Evolutionary conservation across 139 green algal species (phyloP).

Genomic region (Ulvella scutata): DNA sequence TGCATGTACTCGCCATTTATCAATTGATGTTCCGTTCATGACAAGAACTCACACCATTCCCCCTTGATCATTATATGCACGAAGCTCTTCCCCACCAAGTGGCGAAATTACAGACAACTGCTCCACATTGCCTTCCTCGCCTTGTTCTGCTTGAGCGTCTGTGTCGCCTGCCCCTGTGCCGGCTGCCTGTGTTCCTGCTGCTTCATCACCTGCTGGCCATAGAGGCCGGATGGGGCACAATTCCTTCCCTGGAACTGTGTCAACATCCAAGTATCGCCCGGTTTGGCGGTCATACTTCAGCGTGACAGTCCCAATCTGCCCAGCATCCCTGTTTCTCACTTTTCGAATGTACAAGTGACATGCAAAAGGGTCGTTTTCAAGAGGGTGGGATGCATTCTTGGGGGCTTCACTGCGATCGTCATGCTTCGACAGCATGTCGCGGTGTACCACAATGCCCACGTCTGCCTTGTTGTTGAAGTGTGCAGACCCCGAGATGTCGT

Average conservation of each 20-base stretch:
- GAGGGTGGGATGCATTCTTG: neutral
- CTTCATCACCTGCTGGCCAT: too few species aligned
- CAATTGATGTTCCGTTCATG: too few species aligned
- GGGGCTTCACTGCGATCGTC: conserved; percentile 22
- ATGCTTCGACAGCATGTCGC: conserved; percentile 22
- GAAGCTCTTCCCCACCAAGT: too few species aligned
- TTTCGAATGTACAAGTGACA: conserved; percentile 6
- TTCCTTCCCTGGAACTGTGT: neutral
- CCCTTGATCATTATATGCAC: too few species aligned
- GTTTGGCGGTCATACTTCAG: neutral
- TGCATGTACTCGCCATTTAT: too few species aligned
- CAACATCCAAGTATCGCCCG: neutral
- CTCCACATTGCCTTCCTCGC: too few species aligned
- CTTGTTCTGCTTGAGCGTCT: too few species aligned
- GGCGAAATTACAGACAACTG: too few species aligned
- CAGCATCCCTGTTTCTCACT: neutral
- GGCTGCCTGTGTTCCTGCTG: too few species aligned
- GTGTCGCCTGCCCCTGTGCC: too few species aligned
- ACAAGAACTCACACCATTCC: too few species aligned
- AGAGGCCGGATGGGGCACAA: neutral
- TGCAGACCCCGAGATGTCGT: conserved; percentile 82
- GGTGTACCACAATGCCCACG: conserved; percentile 89
- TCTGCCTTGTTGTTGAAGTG: conserved; percentile 98
- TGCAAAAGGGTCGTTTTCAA: neutral
- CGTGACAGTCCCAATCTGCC: neutral